These are phyloP conservation scores for Polyporus tsugae DNA, from an alignment of 1,284 basidiomycete genomes.

Conservation along the genomic window DNA sequence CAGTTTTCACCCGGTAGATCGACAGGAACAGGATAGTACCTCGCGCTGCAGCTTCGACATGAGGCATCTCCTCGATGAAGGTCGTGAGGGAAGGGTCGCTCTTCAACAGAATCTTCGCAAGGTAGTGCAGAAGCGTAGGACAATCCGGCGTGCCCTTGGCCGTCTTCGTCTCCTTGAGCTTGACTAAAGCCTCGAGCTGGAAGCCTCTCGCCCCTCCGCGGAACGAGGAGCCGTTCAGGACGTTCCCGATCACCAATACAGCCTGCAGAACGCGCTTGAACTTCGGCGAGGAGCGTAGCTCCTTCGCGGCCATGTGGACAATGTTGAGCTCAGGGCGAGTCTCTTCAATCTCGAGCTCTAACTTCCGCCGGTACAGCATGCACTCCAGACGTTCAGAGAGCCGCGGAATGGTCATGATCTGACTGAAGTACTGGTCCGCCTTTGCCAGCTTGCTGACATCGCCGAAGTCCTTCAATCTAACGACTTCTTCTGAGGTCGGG, in stretches of 20 bases:
- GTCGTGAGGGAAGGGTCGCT: slow-evolving; percentile 71
- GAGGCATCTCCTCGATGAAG: slow-evolving; percentile 85
- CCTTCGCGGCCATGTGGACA: slow-evolving; percentile 76
- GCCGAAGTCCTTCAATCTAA: slow-evolving; percentile 70
- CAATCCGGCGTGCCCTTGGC: slow-evolving; percentile 72
- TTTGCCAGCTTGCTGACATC: slow-evolving; percentile 79
- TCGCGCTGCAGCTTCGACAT: slow-evolving; percentile 84
- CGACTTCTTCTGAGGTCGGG: slow-evolving; percentile 80
- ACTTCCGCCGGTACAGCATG: slow-evolving; percentile 84
- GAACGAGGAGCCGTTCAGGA: slow-evolving; percentile 83
- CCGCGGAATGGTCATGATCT: slow-evolving; percentile 85
- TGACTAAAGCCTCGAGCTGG: slow-evolving; percentile 80
- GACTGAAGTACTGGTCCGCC: slow-evolving; percentile 84
- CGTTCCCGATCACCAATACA: slow-evolving; percentile 83
- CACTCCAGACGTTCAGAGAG: slow-evolving; percentile 77
- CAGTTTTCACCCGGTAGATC: neutral
- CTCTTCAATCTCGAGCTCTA: slow-evolving; percentile 87
- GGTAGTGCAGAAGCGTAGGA: slow-evolving; percentile 88
- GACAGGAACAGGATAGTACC: slow-evolving; percentile 51
- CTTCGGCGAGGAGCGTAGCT: slow-evolving; percentile 73
- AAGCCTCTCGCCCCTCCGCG: slow-evolving; percentile 88
- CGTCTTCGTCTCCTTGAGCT: slow-evolving; percentile 89
- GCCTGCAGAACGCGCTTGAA: slow-evolving; percentile 80
- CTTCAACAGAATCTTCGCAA: slow-evolving; percentile 79
- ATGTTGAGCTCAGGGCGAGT: slow-evolving; percentile 84